Conservation (phyloP, 345 rosid species). For the Atalantia buxifolia region DNA sequence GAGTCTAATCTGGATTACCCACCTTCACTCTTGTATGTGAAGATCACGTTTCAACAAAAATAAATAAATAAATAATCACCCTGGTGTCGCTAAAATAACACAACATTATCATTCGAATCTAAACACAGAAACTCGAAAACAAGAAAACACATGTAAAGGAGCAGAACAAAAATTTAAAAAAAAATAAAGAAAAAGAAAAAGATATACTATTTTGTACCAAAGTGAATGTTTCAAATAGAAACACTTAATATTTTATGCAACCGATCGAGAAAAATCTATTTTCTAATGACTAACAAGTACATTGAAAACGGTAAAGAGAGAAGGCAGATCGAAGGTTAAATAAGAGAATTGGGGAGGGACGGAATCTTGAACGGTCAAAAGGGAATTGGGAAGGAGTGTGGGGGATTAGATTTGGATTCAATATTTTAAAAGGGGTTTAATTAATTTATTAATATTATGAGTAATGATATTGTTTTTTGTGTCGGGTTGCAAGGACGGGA, state of each 20-base stretch:
- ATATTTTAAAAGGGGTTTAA: slow-evolving; percentile 12
- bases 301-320: neutral
- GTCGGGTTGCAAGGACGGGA: slow-evolving; percentile 22
- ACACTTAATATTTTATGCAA: neutral
- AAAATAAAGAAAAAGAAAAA: no score
- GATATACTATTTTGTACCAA: neutral
- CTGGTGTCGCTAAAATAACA: no score
- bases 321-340: neutral
- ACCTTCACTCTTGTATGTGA: no score
- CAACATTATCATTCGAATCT: no score
- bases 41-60: no score
- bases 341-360: slow-evolving; percentile 14
- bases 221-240: neutral
- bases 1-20: no score
- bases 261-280: neutral
- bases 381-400: slow-evolving; percentile 1
- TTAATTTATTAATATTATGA: neutral
- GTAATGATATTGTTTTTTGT: neutral
- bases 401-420: slow-evolving; percentile 22
- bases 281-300: no score
- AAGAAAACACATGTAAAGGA: no score
- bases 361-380: slow-evolving; percentile 49
- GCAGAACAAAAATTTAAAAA: no score
- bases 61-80: no score
- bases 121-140: no score